These are phyloP conservation scores for Fusarium sulawesiense DNA, from an alignment of 2,329 filamentous ascomycete genomes.

Conservation along the genomic window DNA sequence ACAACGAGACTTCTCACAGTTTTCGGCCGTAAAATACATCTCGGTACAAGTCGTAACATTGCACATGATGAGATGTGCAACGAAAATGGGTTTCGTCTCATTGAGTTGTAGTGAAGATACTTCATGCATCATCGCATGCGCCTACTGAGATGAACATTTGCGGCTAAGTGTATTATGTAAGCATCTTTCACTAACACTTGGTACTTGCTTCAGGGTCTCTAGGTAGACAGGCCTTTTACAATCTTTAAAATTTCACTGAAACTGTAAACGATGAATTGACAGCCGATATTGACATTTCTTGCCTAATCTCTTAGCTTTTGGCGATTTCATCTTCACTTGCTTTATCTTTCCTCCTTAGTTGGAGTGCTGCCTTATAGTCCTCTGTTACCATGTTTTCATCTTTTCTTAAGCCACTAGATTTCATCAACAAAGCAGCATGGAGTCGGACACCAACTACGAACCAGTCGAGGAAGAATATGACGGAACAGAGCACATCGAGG, in stretches of 20 bases:
- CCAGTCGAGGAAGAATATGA: conserved; percentile 30
- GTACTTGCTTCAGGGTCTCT: background rate
- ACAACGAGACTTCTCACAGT: conserved; percentile 14
- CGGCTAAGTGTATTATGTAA: conserved; percentile 35
- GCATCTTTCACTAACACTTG: conserved; percentile 14
- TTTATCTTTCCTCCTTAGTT: conserved; percentile 6
- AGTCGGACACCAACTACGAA: conserved; percentile 43
- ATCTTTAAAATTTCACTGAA: background rate
- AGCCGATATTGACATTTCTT: background rate
- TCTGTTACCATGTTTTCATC: conserved; percentile 48
- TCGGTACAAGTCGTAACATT: conserved; percentile 50
- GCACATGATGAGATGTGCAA: conserved; percentile 50
- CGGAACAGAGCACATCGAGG: conserved; percentile 3
- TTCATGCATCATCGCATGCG: background rate
- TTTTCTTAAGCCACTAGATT: conserved; percentile 34
- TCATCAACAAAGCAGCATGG: conserved; percentile 47
- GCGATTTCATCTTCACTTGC: background rate
- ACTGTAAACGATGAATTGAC: conserved; percentile 19
- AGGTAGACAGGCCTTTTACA: background rate
- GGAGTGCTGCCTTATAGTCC: conserved; percentile 7
- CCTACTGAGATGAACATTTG: background rate
- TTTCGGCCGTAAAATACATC: conserved; percentile 44
- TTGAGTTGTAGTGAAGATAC: conserved; percentile 11
- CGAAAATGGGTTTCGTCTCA: conserved; percentile 7
- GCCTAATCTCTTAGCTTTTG: background rate